phyloP scores from a whole-genome alignment of 2,329 filamentous ascomycete species.

The Aurifilum marmelostoma region DNA sequence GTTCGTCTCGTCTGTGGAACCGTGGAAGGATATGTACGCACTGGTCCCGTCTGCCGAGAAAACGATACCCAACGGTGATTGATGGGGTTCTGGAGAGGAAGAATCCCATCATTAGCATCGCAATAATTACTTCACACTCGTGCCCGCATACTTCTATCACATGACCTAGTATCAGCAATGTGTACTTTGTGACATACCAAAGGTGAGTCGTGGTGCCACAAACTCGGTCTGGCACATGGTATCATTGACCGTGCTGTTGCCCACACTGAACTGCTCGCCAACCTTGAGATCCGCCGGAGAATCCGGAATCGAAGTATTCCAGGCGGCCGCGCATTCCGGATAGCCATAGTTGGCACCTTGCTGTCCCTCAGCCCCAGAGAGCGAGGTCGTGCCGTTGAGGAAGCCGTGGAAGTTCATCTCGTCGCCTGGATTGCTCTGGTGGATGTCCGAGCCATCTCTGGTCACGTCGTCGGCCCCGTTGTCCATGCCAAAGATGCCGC shows the following conservation, averaged over 20 bases:
- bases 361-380: constrained; percentile 40
- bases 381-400: constrained; percentile 41
- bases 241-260: constrained; percentile 44
- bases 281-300: constrained; percentile 43
- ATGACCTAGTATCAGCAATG: too few species aligned
- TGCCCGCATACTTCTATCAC: too few species aligned
- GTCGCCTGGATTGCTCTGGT: constrained; percentile 71
- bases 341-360: constrained; percentile 48
- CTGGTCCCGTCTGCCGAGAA: constrained; percentile 62
- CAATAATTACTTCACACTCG: too few species aligned
- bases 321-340: constrained; percentile 62
- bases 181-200: constrained; percentile 30
- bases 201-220: constrained; percentile 57
- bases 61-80: constrained; percentile 70
- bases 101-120: not conserved
- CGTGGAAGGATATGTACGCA: constrained; percentile 71
- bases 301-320: constrained; percentile 56
- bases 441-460: constrained; percentile 62
- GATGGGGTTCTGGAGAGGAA: constrained; percentile 51
- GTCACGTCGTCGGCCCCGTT: constrained; percentile 70
- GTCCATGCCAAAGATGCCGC: constrained; percentile 65
- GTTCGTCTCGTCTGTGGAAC: constrained; percentile 46
- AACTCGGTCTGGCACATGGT: constrained; percentile 48
- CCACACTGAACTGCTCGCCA: constrained; percentile 54
- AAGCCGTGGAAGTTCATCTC: constrained; percentile 74